A percentile compares a stretch with the other conserved stretches of the same genome.
These are phyloP conservation scores for Chaetomiaceae sp. DNA, from an alignment of 2,329 filamentous ascomycete genomes.

Conservation along the genomic window DNA sequence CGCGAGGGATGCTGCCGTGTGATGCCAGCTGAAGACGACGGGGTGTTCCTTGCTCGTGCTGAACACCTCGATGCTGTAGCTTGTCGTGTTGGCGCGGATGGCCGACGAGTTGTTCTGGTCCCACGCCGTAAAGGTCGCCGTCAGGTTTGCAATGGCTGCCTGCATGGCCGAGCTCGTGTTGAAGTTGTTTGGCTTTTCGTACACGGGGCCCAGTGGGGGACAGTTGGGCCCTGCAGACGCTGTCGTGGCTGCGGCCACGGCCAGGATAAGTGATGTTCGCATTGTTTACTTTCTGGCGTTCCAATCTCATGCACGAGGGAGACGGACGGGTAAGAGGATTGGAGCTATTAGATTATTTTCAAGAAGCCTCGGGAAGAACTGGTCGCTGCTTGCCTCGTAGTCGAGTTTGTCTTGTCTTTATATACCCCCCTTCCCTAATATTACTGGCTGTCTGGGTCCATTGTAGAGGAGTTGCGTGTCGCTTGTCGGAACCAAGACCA, in stretches of 20 bases:
- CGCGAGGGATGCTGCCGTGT: constrained; percentile 22
- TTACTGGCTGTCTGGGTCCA: background rate
- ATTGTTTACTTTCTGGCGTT: background rate
- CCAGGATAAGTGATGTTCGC: background rate
- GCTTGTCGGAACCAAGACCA: background rate
- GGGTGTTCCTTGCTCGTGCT: constrained; percentile 19
- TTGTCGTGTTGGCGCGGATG: constrained; percentile 30
- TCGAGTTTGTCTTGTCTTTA: background rate
- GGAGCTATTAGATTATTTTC: too few species aligned
- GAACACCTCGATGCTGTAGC: constrained; percentile 34
- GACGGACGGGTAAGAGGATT: too few species aligned
- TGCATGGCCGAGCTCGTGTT: constrained; percentile 28
- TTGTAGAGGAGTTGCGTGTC: background rate
- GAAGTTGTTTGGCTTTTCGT: constrained; percentile 31
- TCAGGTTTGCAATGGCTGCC: constrained; percentile 30
- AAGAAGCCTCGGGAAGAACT: too few species aligned
- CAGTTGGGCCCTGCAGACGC: constrained; percentile 29
- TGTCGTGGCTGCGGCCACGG: constrained; percentile 23
- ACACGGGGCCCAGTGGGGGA: constrained; percentile 32
- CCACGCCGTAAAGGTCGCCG: constrained; percentile 28
- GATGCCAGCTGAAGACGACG: constrained; percentile 25
- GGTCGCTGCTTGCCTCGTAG: background rate
- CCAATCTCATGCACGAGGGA: too few species aligned
- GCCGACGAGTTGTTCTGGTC: constrained; percentile 26
- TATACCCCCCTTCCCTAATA: background rate